A percentile compares a stretch with the other conserved stretches of the same genome.
phyloP scores from a whole-genome alignment of 805 yeast genomes.

The Wickerhamomyces canadensis region DNA sequence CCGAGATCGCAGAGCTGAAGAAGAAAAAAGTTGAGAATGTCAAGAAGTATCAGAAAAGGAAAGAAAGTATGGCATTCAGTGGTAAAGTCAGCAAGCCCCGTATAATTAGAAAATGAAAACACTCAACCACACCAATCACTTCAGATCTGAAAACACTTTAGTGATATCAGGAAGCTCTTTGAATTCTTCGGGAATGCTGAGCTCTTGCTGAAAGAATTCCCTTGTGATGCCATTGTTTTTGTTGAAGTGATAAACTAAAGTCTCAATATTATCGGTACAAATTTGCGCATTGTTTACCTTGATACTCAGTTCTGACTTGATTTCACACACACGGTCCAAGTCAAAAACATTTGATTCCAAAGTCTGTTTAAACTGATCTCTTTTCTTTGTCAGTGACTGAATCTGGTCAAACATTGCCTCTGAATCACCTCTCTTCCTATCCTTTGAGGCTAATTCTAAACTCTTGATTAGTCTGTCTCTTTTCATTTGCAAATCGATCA shows the following conservation, averaged over 20 bases:
- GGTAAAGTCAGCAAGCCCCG: neutral
- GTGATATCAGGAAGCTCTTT: constrained; percentile 19
- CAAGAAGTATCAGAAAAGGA: constrained; percentile 11
- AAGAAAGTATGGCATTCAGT: constrained; percentile 14
- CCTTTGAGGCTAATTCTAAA: constrained; percentile 5
- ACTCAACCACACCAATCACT: too few species aligned
- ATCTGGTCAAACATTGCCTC: constrained; percentile 6
- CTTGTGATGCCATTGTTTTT: constrained; percentile 26
- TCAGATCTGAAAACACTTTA: constrained; percentile 3
- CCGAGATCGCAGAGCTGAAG: constrained; percentile 9
- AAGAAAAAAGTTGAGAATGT: constrained; percentile 11
- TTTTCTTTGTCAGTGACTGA: constrained; percentile 9
- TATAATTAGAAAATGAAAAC: too few species aligned
- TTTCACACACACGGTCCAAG: constrained; percentile 10
- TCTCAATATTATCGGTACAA: constrained; percentile 37
- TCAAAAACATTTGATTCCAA: constrained; percentile 10
- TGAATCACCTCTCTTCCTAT: constrained; percentile 4
- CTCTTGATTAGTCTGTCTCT: constrained; percentile 8
- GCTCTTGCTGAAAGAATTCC: constrained; percentile 29
- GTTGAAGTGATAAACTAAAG: constrained; percentile 31
- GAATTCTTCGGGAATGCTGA: constrained; percentile 40
- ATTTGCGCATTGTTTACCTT: constrained; percentile 8
- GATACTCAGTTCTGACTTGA: constrained; percentile 9
- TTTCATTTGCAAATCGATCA: constrained; percentile 2
- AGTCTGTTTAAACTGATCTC: constrained; percentile 4